Conservation (phyloP, 2,329 filamentous ascomycete species). For the Trichoderma sp. region DNA sequence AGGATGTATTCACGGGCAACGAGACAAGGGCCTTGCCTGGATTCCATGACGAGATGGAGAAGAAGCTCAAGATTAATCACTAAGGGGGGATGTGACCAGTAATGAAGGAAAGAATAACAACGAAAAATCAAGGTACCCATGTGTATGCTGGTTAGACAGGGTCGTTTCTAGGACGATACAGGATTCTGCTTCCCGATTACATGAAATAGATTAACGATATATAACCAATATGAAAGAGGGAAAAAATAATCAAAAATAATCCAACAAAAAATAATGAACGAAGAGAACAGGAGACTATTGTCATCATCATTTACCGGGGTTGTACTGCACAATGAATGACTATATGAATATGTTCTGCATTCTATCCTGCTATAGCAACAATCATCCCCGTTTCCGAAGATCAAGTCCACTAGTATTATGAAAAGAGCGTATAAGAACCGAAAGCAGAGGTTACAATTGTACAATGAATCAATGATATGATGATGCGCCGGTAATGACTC, state of each 20-base stretch:
- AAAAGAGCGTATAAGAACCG: slow-evolving; percentile 7
- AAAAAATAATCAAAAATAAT: background rate
- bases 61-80: slow-evolving; percentile 71
- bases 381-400: slow-evolving; percentile 21
- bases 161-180: background rate
- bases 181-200: background rate
- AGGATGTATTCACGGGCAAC: slow-evolving; percentile 85
- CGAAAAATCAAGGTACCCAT: background rate
- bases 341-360: slow-evolving; percentile 3
- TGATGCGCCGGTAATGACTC: slow-evolving; percentile 29
- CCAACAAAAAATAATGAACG: background rate
- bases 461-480: slow-evolving; percentile 20
- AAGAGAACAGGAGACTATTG: background rate
- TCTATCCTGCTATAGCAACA: slow-evolving; percentile 26
- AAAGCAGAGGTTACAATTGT: slow-evolving; percentile 17
- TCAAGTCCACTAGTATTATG: background rate
- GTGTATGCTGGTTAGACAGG: background rate
- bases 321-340: background rate
- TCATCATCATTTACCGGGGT: background rate
- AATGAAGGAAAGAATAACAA: background rate
- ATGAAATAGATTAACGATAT: background rate
- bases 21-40: slow-evolving; percentile 67
- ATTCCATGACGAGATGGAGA: slow-evolving; percentile 93
- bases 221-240: background rate
- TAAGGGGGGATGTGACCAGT: background rate